These are phyloP conservation scores for Spinellus fusiger DNA, from an alignment of 192 early-diverging fungal species.

Conservation along the genomic window DNA sequence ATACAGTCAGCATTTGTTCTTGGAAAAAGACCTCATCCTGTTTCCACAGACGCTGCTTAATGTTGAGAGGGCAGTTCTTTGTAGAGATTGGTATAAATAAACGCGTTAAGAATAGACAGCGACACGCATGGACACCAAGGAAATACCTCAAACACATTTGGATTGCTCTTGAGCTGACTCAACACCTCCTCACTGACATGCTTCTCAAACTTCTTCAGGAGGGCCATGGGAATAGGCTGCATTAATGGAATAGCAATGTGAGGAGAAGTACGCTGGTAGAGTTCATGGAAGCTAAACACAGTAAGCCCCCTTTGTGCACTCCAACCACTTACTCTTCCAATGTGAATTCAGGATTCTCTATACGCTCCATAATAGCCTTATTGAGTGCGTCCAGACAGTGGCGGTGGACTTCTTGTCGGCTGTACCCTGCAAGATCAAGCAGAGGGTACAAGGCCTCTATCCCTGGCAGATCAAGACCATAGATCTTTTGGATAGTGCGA, in stretches of 20 bases:
- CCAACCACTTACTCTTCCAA: constrained; percentile 15
- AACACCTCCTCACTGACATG: constrained; percentile 30
- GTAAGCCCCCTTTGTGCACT: no score
- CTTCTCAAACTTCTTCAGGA: constrained; percentile 40
- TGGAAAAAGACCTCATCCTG: constrained; percentile 34
- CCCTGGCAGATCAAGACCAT: constrained; percentile 32
- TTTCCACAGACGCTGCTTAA: constrained; percentile 40
- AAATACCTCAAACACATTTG: constrained; percentile 24
- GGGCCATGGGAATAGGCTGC: constrained; percentile 45
- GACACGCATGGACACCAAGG: neutral
- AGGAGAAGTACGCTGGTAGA: constrained; percentile 37
- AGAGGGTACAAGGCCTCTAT: constrained; percentile 43
- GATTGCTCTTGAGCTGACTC: constrained; percentile 16
- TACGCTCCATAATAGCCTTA: constrained; percentile 32
- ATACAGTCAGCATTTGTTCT: constrained; percentile 18
- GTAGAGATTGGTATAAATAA: neutral
- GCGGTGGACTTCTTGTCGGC: constrained; percentile 40
- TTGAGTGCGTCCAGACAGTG: constrained; percentile 44
- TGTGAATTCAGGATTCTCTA: constrained; percentile 19
- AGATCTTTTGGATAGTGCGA: constrained; percentile 17
- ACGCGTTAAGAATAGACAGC: neutral
- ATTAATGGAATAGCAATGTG: constrained; percentile 43
- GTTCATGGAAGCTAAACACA: constrained; percentile 30
- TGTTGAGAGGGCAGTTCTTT: constrained; percentile 33
- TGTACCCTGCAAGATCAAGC: constrained; percentile 41